A percentile compares a stretch with the other conserved stretches of the same genome.
Evolutionary conservation across 306 rosid genomes (phyloP).

Genomic region (Cucumis melo): DNA sequence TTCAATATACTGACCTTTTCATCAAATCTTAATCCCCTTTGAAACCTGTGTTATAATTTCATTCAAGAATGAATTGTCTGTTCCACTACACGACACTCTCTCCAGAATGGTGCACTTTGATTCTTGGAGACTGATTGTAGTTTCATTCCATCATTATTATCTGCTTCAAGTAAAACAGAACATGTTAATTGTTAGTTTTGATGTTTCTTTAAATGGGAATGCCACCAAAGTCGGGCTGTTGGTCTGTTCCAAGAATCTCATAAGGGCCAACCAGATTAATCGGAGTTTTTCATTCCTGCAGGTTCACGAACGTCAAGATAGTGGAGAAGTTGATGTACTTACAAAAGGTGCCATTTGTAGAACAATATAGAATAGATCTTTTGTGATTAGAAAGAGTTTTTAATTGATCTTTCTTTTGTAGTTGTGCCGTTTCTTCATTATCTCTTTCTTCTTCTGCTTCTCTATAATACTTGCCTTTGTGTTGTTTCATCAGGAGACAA

Average conservation of each 20-base stretch:
- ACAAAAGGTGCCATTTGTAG: conserved; percentile 56
- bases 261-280: background rate
- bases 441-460: conserved; percentile 1
- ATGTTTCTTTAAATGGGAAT: background rate
- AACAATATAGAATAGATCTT: background rate
- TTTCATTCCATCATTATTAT: background rate
- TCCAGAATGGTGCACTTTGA: background rate
- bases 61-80: background rate
- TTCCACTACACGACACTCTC: background rate
- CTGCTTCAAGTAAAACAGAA: background rate
- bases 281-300: conserved; percentile 20
- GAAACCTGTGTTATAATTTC: background rate
- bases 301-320: conserved; percentile 79
- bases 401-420: background rate
- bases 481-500: conserved; percentile 60
- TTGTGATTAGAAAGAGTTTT: background rate
- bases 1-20: background rate
- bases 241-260: background rate
- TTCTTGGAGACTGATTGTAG: background rate
- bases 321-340: conserved; percentile 77
- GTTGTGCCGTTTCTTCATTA: background rate
- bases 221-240: background rate
- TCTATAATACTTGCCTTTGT: background rate
- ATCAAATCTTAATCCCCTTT: background rate
- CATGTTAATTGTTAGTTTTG: background rate